Conservation (phyloP, 2,329 filamentous ascomycete species). For the Aureobasidium lini region DNA sequence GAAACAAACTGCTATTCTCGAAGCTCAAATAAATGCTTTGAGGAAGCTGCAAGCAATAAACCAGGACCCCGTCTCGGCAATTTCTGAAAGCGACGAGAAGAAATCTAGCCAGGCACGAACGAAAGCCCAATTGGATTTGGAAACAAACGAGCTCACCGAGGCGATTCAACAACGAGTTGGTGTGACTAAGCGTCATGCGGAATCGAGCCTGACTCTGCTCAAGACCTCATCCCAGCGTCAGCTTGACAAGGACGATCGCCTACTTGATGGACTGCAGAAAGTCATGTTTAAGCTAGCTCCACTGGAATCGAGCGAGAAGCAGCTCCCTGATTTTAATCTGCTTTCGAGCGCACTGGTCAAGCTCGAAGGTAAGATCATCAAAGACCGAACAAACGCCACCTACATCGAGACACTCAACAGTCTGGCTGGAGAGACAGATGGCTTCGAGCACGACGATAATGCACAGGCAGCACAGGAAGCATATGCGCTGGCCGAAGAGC, state of each 20-base stretch:
- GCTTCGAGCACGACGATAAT: slow-evolving; percentile 35
- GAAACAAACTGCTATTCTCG: slow-evolving; percentile 55
- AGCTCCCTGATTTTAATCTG: slow-evolving; percentile 44
- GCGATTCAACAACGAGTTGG: slow-evolving; percentile 26
- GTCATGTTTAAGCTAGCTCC: slow-evolving; percentile 51
- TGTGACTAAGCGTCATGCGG: not conserved
- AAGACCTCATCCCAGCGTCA: slow-evolving; percentile 26
- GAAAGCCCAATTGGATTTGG: slow-evolving; percentile 35
- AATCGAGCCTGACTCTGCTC: not conserved
- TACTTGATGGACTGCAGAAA: slow-evolving; percentile 59
- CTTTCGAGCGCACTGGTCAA: slow-evolving; percentile 43
- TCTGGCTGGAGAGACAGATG: slow-evolving; percentile 31
- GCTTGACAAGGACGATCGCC: slow-evolving; percentile 50
- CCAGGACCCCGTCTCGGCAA: not conserved
- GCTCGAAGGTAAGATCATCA: slow-evolving; percentile 35
- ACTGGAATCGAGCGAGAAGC: not conserved
- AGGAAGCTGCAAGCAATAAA: slow-evolving; percentile 44
- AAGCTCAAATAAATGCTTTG: slow-evolving; percentile 55
- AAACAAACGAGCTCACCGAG: slow-evolving; percentile 26
- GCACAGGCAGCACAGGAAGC: not conserved
- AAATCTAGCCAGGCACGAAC: slow-evolving; percentile 27
- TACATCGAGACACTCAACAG: slow-evolving; percentile 27
- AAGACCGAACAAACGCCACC: slow-evolving; percentile 43
- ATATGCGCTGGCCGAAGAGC: slow-evolving; percentile 3
- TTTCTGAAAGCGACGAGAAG: slow-evolving; percentile 12